These are phyloP conservation scores for Arctium lappa DNA, from an alignment of 129 eudicot genomes.

Conservation along the genomic window DNA sequence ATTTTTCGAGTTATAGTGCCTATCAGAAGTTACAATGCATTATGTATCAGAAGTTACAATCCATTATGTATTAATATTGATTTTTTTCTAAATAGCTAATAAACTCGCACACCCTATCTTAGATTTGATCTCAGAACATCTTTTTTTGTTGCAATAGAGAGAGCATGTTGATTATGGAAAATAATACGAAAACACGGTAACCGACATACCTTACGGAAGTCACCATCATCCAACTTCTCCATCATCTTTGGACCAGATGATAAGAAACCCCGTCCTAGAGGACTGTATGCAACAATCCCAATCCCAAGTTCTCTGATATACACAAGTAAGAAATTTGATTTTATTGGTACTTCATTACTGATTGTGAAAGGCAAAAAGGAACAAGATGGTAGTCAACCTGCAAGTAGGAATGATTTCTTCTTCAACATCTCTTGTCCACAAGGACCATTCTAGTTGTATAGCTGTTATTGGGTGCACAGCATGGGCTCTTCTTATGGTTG, in stretches of 20 bases:
- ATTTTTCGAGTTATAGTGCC: no score
- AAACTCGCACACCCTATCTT: no score
- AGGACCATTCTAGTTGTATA: slow-evolving; percentile 69
- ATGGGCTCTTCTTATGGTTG: slow-evolving; percentile 74
- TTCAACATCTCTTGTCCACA: slow-evolving; percentile 68
- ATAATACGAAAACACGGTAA: not conserved
- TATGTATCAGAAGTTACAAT: no score
- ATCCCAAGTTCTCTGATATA: slow-evolving; percentile 55
- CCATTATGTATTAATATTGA: no score
- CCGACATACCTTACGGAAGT: slow-evolving; percentile 47
- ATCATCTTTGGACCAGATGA: slow-evolving; percentile 52
- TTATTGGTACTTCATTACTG: not conserved
- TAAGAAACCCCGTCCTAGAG: slow-evolving; percentile 59
- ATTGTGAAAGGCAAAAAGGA: not conserved
- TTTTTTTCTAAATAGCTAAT: no score
- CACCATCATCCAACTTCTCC: slow-evolving; percentile 34
- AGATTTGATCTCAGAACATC: not conserved
- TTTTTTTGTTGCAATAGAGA: not conserved
- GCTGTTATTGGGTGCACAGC: slow-evolving; percentile 78
- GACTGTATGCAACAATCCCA: slow-evolving; percentile 65
- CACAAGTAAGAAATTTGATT: not conserved
- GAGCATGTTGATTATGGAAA: not conserved
- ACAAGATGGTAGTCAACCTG: slow-evolving; percentile 34
- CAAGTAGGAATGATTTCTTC: slow-evolving; percentile 62
- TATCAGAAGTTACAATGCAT: no score